A percentile compares a stretch with the other conserved stretches of the same genome.
Evolutionary conservation across 1,139 yeast species (phyloP).

Genomic region (Kodamaea suecica): DNA sequence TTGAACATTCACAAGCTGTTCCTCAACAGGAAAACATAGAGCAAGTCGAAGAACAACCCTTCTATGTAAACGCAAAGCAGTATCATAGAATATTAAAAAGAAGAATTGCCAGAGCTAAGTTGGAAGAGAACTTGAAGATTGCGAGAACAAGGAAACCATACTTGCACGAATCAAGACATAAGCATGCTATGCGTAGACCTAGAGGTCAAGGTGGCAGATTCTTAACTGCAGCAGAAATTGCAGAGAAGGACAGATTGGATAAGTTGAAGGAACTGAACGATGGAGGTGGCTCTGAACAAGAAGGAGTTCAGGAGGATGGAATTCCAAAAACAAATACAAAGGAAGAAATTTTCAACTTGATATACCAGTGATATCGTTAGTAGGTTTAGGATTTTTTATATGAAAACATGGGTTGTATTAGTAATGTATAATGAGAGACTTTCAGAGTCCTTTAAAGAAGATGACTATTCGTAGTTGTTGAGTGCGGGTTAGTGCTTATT

Average conservation of each 20-base stretch:
- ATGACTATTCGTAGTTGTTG: no score
- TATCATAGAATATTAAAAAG: slow-evolving; percentile 92
- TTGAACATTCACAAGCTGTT: background rate
- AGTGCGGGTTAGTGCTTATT: no score
- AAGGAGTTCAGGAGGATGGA: background rate
- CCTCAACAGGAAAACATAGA: background rate
- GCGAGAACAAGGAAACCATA: slow-evolving; percentile 93
- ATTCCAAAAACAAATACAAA: slow-evolving; percentile 1
- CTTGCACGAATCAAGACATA: slow-evolving; percentile 94
- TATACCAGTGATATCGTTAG: background rate
- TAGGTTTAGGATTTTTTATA: no score
- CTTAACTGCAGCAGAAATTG: slow-evolving; percentile 94
- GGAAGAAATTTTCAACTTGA: slow-evolving; percentile 6
- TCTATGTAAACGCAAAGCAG: slow-evolving; percentile 96
- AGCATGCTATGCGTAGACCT: slow-evolving; percentile 99
- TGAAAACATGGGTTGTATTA: no score
- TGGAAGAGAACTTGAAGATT: slow-evolving; percentile 83
- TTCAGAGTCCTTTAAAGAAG: no score
- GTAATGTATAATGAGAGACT: slow-evolving; percentile 9
- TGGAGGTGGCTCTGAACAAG: background rate
- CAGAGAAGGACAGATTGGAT: slow-evolving; percentile 68
- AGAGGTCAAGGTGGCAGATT: slow-evolving; percentile 99
- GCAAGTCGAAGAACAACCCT: slow-evolving; percentile 67
- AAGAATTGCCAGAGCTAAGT: slow-evolving; percentile 87
- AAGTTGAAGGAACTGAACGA: slow-evolving; percentile 42